Percentiles rank a stretch among this genome's conserved stretches.
phyloP scores from a whole-genome alignment of 305 asterid species.

The Salvia sclarea region DNA sequence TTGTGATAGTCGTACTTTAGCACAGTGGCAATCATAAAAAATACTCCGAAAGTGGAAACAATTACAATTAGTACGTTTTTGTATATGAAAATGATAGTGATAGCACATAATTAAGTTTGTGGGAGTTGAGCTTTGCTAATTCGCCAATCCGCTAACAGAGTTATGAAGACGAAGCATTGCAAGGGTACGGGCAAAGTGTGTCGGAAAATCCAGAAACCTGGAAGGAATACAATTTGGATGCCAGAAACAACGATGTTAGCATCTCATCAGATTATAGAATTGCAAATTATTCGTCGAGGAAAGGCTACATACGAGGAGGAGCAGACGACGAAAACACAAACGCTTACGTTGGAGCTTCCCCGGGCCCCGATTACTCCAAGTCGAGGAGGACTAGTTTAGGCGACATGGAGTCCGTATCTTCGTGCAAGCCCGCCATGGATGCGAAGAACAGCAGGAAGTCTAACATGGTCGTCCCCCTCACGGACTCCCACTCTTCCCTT shows the following conservation, averaged over 20 bases:
- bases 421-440: conserved; percentile 47
- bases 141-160: conserved; percentile 49
- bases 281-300: conserved; percentile 53
- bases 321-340: conserved; percentile 47
- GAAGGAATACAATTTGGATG: conserved; percentile 49
- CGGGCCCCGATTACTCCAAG: conserved; percentile 40
- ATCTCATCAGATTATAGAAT: conserved; percentile 50
- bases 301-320: conserved; percentile 52
- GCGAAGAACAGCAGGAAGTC: conserved; percentile 40
- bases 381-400: conserved; percentile 53
- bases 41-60: neutral
- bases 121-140: neutral
- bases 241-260: conserved; percentile 38
- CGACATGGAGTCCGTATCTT: conserved; percentile 45
- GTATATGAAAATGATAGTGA: no score
- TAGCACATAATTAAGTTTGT: no score
- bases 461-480: conserved; percentile 44
- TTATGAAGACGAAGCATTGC: conserved; percentile 72
- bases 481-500: conserved; percentile 47
- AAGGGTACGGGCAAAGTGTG: conserved; percentile 59
- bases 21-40: neutral
- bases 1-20: neutral
- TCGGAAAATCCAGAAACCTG: conserved; percentile 53
- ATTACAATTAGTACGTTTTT: no score
- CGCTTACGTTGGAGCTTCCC: no score